Base-by-base conservation (phyloP, 805 yeast genomes). In the Monosporozyma siamensis region DNA sequence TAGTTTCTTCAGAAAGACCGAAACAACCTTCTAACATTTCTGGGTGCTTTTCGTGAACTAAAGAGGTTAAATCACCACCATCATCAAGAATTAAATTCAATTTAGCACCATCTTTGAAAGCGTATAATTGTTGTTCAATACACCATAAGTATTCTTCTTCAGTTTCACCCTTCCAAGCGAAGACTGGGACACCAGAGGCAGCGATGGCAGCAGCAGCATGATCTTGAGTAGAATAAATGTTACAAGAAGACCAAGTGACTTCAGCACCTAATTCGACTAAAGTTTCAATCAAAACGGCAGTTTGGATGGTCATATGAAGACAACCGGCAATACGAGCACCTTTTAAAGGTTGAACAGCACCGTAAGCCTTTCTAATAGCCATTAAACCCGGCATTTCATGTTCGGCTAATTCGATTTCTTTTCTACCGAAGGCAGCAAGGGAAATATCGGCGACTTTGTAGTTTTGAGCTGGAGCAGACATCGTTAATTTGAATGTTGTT, bases 161-260 rank as follows among this genome's bases (percentile, higher is more conserved):
- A 70, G 97, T 87, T 80, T 90, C 97, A 69, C 98, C 97, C 80
- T 90, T 90, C 98, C 98, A 90, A 63, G 98, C 98, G 59, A 87
- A 90, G 55, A 90, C 98, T 65, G 98, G 97, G 48, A 90, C 94
- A 74, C 98, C 98, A 56, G 96, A 70, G 57, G 97, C 98, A 59
- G 98, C 98, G 69, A 90, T 92, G 61, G 97, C 97, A 64, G 98
- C 97, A 61, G 98, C 97, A 58, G 97, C 97, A 69, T 90, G 97
- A 74, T 90, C 98, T 77, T 90, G 98, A 55, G 98, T 90, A 59
- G 97, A 89, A 82, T 86, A 90, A 63, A 90, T 90, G 95, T 90
- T 90, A 80, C 98, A 90, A 39, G 96, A 87, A 52, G 96, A 79
- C 98, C 98, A 90, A 64, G 98, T 92, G 51, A 90, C 97, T 77